Evolutionary conservation across 1,284 basidiomycete genomes (phyloP).

Genomic region (Cryptococcus sp.): DNA sequence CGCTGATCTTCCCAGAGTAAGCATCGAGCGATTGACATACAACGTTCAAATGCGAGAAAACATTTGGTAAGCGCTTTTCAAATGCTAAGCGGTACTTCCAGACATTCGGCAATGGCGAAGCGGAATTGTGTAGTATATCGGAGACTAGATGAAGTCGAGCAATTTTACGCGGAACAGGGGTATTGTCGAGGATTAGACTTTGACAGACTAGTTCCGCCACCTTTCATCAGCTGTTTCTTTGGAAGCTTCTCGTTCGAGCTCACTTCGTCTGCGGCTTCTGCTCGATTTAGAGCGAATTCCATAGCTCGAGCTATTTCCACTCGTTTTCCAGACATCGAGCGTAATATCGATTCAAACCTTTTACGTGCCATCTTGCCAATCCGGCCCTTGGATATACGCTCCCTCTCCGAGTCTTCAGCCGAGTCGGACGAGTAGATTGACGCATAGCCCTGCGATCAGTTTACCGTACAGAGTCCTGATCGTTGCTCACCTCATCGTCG

Average conservation of each 20-base stretch:
- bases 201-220: slow-evolving; percentile 79
- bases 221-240: slow-evolving; percentile 47
- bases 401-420: slow-evolving; percentile 85
- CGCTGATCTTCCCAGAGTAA: slow-evolving; percentile 78
- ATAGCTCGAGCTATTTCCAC: slow-evolving; percentile 91
- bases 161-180: slow-evolving; percentile 91
- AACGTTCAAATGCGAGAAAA: slow-evolving; percentile 88
- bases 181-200: slow-evolving; percentile 75
- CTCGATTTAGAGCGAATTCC: slow-evolving; percentile 91
- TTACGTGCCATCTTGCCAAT: slow-evolving; percentile 72
- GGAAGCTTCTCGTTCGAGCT: background rate
- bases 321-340: slow-evolving; percentile 75
- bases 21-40: slow-evolving; percentile 76
- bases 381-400: slow-evolving; percentile 63
- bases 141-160: slow-evolving; percentile 92
- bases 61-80: slow-evolving; percentile 74
- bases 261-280: slow-evolving; percentile 83
- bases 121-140: slow-evolving; percentile 93
- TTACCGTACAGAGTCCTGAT: background rate
- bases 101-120: slow-evolving; percentile 49
- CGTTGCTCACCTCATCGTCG: slow-evolving; percentile 67
- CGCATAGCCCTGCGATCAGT: slow-evolving; percentile 66
- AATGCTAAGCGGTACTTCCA: slow-evolving; percentile 94
- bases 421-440: slow-evolving; percentile 92
- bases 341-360: slow-evolving; percentile 84